These are phyloP conservation scores for Macrolepiota fuliginosa DNA, from an alignment of 768 basidiomycete species.

Conservation along the genomic window DNA sequence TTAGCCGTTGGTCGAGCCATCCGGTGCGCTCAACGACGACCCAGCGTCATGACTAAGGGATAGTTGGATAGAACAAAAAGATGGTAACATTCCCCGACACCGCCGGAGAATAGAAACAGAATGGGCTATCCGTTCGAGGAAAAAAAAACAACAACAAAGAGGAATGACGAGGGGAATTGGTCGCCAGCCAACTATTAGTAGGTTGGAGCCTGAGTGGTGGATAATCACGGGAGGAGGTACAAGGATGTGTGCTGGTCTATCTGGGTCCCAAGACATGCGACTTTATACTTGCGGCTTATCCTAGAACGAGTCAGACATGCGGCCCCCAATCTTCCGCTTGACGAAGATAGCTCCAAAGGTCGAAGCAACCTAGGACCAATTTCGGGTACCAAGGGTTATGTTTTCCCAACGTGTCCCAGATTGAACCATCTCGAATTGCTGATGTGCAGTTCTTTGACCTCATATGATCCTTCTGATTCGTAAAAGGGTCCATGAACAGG, in stretches of 20 bases:
- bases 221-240: neutral
- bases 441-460: neutral
- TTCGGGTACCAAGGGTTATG: neutral
- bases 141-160: neutral
- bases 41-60: neutral
- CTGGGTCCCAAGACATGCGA: neutral
- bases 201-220: neutral
- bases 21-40: neutral
- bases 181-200: neutral
- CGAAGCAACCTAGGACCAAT: slow-evolving; percentile 4
- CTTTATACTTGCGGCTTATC: slow-evolving; percentile 2
- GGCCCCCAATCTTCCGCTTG: neutral
- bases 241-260: neutral
- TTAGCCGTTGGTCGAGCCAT: slow-evolving; percentile 7
- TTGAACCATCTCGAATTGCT: slow-evolving; percentile 2
- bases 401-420: slow-evolving; percentile 3
- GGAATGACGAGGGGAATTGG: neutral
- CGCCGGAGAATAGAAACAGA: neutral
- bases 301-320: neutral
- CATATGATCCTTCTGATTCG: neutral
- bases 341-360: slow-evolving; percentile 1
- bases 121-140: neutral
- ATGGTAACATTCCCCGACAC: neutral
- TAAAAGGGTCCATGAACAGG: neutral
- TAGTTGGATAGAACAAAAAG: neutral